phyloP scores from a whole-genome alignment of 768 basidiomycete species.

The Trametes villosa region DNA sequence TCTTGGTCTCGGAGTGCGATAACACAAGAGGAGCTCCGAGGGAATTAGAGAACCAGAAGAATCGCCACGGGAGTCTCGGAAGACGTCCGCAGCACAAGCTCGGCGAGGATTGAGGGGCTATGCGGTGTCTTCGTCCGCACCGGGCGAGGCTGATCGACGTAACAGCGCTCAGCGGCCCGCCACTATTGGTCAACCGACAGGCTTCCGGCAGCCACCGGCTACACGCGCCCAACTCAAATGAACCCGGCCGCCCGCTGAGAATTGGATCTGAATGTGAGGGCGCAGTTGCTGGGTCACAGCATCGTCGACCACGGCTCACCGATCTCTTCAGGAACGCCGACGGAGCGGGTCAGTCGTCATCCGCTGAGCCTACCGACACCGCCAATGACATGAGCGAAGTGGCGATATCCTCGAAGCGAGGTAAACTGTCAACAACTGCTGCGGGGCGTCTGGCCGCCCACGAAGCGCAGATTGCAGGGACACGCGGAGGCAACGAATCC shows the following conservation, averaged over 20 bases:
- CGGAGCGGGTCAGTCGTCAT: neutral
- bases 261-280: too few species aligned
- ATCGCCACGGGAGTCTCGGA: neutral
- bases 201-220: neutral
- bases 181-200: neutral
- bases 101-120: constrained; percentile 3
- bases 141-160: constrained; percentile 9
- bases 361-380: neutral
- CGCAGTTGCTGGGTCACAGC: too few species aligned
- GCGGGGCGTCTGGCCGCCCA: neutral
- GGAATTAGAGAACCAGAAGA: neutral
- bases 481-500: neutral
- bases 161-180: neutral
- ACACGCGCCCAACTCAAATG: too few species aligned
- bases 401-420: too few species aligned
- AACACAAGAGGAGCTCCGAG: constrained; percentile 1
- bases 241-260: too few species aligned
- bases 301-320: too few species aligned
- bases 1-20: neutral
- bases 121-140: neutral
- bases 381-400: neutral
- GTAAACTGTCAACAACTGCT: neutral
- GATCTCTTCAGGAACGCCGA: neutral
- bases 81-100: neutral
- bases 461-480: neutral